Conservation (phyloP, 805 yeast species). For the Pichia insulana region DNA sequence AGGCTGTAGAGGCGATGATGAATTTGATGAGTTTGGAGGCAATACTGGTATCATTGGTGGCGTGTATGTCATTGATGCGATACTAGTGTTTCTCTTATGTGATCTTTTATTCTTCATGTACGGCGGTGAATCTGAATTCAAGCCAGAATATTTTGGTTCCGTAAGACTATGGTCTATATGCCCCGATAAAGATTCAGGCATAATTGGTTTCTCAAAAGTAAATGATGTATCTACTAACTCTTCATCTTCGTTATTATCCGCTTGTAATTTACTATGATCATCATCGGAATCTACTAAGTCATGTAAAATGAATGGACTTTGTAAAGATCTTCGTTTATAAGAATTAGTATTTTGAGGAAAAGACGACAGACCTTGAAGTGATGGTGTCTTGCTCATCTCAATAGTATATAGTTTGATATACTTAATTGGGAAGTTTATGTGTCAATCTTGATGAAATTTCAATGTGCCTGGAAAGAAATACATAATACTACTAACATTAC, state of each 20-base stretch:
- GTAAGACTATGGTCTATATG: slow-evolving; percentile 1
- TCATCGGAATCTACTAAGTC: slow-evolving; percentile 1
- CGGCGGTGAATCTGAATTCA: slow-evolving; percentile 4
- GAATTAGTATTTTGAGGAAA: slow-evolving; percentile 1
- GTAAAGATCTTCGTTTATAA: slow-evolving; percentile 11
- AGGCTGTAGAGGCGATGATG: slow-evolving; percentile 17
- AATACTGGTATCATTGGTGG: slow-evolving; percentile 14
- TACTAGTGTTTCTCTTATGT: slow-evolving; percentile 14
- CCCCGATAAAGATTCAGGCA: neutral
- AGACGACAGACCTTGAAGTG: neutral
- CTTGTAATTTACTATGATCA: neutral
- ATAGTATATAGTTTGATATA: neutral
- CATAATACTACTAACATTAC: too few species aligned
- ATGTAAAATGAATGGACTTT: slow-evolving; percentile 7
- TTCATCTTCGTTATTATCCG: neutral
- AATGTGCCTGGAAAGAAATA: too few species aligned
- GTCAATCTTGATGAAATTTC: too few species aligned
- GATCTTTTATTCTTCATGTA: slow-evolving; percentile 8
- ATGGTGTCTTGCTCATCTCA: neutral
- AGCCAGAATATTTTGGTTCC: neutral
- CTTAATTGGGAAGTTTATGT: too few species aligned
- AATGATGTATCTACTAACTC: neutral
- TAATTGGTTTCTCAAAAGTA: neutral
- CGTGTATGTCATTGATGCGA: slow-evolving; percentile 15
- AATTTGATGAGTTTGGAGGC: slow-evolving; percentile 18